Conservation (phyloP, 495 filamentous ascomycete species). For the Corynascus novoguineensis region DNA sequence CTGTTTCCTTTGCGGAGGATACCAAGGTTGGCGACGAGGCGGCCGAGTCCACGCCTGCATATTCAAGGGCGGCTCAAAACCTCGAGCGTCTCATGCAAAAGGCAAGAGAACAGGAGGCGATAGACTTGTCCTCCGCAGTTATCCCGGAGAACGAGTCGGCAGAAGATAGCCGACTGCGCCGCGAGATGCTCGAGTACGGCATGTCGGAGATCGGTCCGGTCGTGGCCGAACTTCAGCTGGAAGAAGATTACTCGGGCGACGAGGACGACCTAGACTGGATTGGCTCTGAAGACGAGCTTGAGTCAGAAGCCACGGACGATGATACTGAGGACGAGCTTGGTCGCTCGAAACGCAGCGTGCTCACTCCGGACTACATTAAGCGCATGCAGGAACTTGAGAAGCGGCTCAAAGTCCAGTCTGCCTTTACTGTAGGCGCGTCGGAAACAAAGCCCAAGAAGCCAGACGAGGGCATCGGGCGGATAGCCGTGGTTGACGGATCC, state of each 20-base stretch:
- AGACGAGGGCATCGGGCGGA: constrained; percentile 24
- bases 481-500: constrained; percentile 16
- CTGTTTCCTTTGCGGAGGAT: constrained; percentile 50
- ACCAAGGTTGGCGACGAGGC: constrained; percentile 44
- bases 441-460: constrained; percentile 12
- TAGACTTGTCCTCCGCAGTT: constrained; percentile 38
- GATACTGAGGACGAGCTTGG: constrained; percentile 65
- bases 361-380: constrained; percentile 66
- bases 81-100: constrained; percentile 47
- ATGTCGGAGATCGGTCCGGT: constrained; percentile 78
- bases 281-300: constrained; percentile 46
- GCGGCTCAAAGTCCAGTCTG: constrained; percentile 53
- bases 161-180: constrained; percentile 75
- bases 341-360: constrained; percentile 53
- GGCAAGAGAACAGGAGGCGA: constrained; percentile 39
- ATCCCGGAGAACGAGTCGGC: constrained; percentile 60
- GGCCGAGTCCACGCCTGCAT: constrained; percentile 23
- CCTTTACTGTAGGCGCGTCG: constrained; percentile 18
- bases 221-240: constrained; percentile 86
- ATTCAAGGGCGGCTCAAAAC: constrained; percentile 35
- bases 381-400: constrained; percentile 82
- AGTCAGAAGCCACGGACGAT: constrained; percentile 47
- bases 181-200: constrained; percentile 88
- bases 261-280: constrained; percentile 51
- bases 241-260: constrained; percentile 59